Evolutionary conservation across 2,329 filamentous ascomycete genomes (phyloP).

Genomic region (Trichoderma endophyticum): DNA sequence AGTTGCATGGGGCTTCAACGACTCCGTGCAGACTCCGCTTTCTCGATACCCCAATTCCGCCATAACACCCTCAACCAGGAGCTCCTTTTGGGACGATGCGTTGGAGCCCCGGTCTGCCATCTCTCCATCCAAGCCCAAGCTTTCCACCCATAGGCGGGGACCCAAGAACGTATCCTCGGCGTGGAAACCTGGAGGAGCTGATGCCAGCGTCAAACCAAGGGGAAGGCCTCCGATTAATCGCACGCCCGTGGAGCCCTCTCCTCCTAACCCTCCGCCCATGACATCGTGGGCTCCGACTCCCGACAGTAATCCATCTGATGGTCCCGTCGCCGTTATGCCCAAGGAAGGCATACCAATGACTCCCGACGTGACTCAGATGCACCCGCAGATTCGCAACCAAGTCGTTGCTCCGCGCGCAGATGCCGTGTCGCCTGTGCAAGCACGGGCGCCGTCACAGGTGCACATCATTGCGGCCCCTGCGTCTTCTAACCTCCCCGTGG

Average conservation of each 20-base stretch:
- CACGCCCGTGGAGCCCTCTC: constrained; percentile 59
- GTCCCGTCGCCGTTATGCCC: constrained; percentile 23
- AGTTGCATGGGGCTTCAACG: constrained; percentile 37
- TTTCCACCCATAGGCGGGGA: constrained; percentile 59
- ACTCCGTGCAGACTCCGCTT: constrained; percentile 58
- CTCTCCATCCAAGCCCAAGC: constrained; percentile 59
- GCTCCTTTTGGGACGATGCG: constrained; percentile 53
- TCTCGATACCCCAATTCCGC: constrained; percentile 75
- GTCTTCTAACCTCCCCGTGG: neutral
- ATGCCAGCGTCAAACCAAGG: constrained; percentile 65
- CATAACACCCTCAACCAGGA: constrained; percentile 61
- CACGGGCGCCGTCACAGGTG: neutral
- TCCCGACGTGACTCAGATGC: constrained; percentile 5
- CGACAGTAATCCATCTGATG: constrained; percentile 37
- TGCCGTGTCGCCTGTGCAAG: neutral
- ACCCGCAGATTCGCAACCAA: constrained; percentile 5
- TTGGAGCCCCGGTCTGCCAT: constrained; percentile 69
- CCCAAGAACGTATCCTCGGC: constrained; percentile 85
- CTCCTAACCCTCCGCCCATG: constrained; percentile 54
- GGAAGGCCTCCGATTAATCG: constrained; percentile 74
- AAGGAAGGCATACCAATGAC: neutral
- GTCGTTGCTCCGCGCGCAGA: neutral
- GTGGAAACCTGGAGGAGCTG: constrained; percentile 67
- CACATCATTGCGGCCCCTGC: neutral
- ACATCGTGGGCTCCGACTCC: constrained; percentile 53